Conservation (phyloP, 2,329 filamentous ascomycete species). For the Colletotrichum sidae region DNA sequence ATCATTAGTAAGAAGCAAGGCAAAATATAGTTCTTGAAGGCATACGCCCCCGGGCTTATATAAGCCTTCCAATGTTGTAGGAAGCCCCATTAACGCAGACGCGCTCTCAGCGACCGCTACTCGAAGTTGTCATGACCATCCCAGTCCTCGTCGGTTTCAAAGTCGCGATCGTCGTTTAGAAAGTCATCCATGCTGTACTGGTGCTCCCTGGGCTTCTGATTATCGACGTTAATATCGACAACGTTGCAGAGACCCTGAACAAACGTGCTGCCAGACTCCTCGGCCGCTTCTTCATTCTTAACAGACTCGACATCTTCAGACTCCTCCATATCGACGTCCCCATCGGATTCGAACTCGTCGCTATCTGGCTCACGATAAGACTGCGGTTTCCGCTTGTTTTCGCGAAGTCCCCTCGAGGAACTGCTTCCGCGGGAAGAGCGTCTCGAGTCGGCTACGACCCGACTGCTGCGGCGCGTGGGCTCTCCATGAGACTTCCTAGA, state of each 20-base stretch:
- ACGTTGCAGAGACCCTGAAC: slow-evolving; percentile 78
- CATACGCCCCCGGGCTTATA: too few species aligned
- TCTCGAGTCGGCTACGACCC: slow-evolving; percentile 45
- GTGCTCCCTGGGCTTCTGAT: slow-evolving; percentile 76
- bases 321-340: slow-evolving; percentile 26
- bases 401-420: slow-evolving; percentile 40
- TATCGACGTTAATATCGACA: slow-evolving; percentile 80
- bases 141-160: slow-evolving; percentile 68
- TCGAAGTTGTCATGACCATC: slow-evolving; percentile 37
- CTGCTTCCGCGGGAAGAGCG: slow-evolving; percentile 46
- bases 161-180: slow-evolving; percentile 65
- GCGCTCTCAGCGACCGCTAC: too few species aligned
- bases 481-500: slow-evolving; percentile 19
- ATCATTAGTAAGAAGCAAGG: too few species aligned
- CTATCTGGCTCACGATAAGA: slow-evolving; percentile 61
- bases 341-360: slow-evolving; percentile 52
- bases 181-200: slow-evolving; percentile 81
- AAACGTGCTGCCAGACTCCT: slow-evolving; percentile 43
- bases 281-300: slow-evolving; percentile 14
- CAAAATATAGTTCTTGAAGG: too few species aligned
- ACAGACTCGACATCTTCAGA: slow-evolving; percentile 27
- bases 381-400: slow-evolving; percentile 31
- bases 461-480: slow-evolving; percentile 51
- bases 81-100: too few species aligned
- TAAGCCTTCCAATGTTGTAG: too few species aligned